Percentiles rank a stretch among this genome's conserved stretches.
Conservation (phyloP, 176 grass and related monocot genomes). For the Ensete glaucum region DNA sequence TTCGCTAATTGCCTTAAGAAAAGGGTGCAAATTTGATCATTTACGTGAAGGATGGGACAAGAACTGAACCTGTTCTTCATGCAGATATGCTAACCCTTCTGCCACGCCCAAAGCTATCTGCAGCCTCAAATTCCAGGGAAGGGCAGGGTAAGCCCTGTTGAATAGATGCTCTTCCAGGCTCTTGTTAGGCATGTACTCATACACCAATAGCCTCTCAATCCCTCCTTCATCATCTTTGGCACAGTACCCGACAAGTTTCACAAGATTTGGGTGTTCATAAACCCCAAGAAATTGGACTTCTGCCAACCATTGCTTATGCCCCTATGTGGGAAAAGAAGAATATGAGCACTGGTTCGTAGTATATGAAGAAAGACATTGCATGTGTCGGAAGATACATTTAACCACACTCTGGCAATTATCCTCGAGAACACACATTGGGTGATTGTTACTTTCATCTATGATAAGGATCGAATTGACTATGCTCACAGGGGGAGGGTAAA, state of each 20-base stretch:
- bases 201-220: conserved; percentile 7
- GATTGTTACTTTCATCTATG: too few species aligned
- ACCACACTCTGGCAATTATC: neutral
- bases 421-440: too few species aligned
- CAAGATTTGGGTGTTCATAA: conserved; percentile 3
- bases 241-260: conserved; percentile 4
- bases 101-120: conserved; percentile 4
- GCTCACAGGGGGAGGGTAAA: neutral
- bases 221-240: neutral
- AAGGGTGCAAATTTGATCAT: neutral
- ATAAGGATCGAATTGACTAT: neutral
- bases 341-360: neutral
- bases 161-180: conserved; percentile 8
- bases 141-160: neutral
- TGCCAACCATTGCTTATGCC: conserved; percentile 1
- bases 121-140: conserved; percentile 9
- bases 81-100: neutral
- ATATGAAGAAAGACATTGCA: neutral
- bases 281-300: conserved; percentile 5
- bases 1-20: neutral
- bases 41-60: neutral
- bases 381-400: neutral
- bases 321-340: neutral
- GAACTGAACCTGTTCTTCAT: neutral
- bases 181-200: conserved; percentile 9